Percentiles rank a stretch among this genome's conserved stretches.
These are phyloP conservation scores for Mycena indigotica DNA, from an alignment of 768 basidiomycete species.

Conservation along the genomic window DNA sequence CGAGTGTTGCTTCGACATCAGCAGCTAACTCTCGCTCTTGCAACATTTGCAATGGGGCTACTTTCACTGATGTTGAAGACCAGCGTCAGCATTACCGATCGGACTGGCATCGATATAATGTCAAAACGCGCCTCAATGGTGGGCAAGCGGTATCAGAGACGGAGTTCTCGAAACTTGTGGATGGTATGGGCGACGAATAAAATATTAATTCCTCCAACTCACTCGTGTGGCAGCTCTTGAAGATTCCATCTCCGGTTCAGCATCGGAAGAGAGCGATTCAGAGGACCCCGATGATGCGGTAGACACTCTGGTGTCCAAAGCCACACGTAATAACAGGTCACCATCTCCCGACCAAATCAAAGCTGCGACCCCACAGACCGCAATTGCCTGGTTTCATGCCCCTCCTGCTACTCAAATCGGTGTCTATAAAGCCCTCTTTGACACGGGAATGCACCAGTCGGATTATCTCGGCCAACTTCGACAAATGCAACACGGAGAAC, in stretches of 20 bases:
- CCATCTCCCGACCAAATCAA: constrained; percentile 43
- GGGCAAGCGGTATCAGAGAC: constrained; percentile 64
- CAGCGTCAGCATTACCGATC: constrained; percentile 87
- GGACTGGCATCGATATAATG: constrained; percentile 99
- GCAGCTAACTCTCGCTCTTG: constrained; percentile 58
- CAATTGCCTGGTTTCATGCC: constrained; percentile 90
- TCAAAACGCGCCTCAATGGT: constrained; percentile 75
- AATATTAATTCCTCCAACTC: not conserved
- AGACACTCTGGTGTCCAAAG: constrained; percentile 63
- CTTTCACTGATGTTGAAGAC: constrained; percentile 75
- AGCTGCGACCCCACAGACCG: constrained; percentile 50
- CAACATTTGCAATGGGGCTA: constrained; percentile 68
- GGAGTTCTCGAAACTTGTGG: constrained; percentile 77
- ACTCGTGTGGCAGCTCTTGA: constrained; percentile 56
- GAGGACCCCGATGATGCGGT: constrained; percentile 65
- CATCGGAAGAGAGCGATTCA: constrained; percentile 56
- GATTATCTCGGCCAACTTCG: constrained; percentile 63
- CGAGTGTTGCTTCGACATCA: constrained; percentile 31
- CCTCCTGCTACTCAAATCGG: constrained; percentile 88
- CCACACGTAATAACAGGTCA: constrained; percentile 49
- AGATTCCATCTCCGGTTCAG: constrained; percentile 92
- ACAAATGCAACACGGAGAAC: constrained; percentile 65
- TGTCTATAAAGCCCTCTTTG: constrained; percentile 75
- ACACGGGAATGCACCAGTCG: constrained; percentile 40
- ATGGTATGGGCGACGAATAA: constrained; percentile 53